A percentile compares a stretch with the other conserved stretches of the same genome.
Evolutionary conservation across 441 rosid species (phyloP).

Genomic region (Dalechampia spathulata): DNA sequence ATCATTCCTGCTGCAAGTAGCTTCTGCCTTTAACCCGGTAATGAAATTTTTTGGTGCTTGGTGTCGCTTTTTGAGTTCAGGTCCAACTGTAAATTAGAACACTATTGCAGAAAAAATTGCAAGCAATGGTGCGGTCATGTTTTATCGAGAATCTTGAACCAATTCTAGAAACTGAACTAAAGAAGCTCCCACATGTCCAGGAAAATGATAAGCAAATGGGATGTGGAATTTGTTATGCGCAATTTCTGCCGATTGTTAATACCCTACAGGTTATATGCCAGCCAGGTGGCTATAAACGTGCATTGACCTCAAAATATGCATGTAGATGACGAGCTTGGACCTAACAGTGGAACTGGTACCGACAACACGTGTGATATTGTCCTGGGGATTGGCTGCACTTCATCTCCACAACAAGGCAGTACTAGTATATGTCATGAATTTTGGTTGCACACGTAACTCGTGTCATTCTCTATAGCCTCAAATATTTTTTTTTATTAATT

Average conservation of each 20-base stretch:
- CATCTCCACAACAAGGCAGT: conserved; percentile 80
- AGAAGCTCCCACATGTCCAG: conserved; percentile 29
- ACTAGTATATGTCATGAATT: conserved; percentile 28
- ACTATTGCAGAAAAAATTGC: conserved; percentile 50
- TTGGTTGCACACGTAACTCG: too few relatives aligned
- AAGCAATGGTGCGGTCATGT: conserved; percentile 38
- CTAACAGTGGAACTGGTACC: conserved; percentile 43
- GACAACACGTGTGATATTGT: conserved; percentile 66
- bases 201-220: conserved; percentile 39
- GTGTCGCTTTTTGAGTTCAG: conserved; percentile 58
- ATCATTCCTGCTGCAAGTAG: conserved; percentile 3
- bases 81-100: conserved; percentile 29
- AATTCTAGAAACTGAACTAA: conserved; percentile 45
- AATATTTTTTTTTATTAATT: too few relatives aligned
- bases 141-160: conserved; percentile 46
- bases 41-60: conserved; percentile 23
- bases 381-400: conserved; percentile 76
- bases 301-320: conserved; percentile 8
- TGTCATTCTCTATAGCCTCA: neutral
- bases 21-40: conserved; percentile 10
- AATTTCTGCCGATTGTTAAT: conserved; percentile 55
- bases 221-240: conserved; percentile 76
- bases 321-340: conserved; percentile 61
- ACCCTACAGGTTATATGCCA: neutral
- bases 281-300: neutral